Percentiles rank a stretch among this genome's conserved stretches.
phyloP scores from a whole-genome alignment of 169 alveolate species.

The Eimeria nieschulzi region DNA sequence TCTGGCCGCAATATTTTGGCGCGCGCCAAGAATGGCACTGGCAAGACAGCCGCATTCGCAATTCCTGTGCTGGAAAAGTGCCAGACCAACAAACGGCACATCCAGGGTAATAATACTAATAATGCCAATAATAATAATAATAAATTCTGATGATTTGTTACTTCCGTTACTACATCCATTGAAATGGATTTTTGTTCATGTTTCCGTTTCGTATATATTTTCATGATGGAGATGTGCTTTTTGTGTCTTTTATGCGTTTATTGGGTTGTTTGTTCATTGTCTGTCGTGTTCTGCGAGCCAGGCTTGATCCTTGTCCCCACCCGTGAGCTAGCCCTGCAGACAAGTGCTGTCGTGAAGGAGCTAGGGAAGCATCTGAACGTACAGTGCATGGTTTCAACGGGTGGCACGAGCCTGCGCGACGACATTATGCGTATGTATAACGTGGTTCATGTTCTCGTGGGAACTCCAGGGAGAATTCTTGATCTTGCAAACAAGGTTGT shows the following conservation, averaged over 20 bases:
- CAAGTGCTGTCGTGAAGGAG: constrained; percentile 95
- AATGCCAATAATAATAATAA: too few species aligned
- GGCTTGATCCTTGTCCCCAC: constrained; percentile 97
- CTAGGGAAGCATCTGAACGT: constrained; percentile 97
- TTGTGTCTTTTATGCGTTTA: not conserved
- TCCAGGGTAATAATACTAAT: constrained; percentile 61
- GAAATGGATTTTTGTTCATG: too few species aligned
- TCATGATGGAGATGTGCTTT: not conserved
- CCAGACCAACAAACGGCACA: constrained; percentile 80
- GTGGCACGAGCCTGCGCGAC: constrained; percentile 98
- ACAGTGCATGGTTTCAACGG: constrained; percentile 99
- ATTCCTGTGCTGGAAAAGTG: constrained; percentile 96
- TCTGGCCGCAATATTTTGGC: constrained; percentile 97
- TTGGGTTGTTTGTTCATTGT: not conserved
- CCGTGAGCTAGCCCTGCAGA: constrained; percentile 97
- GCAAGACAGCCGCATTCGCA: constrained; percentile 99
- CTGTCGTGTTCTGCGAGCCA: constrained; percentile 37
- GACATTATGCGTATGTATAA: constrained; percentile 96
- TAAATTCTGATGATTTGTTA: too few species aligned
- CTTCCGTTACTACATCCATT: too few species aligned
- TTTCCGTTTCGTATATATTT: too few species aligned
- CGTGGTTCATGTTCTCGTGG: constrained; percentile 97
- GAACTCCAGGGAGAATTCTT: constrained; percentile 99
- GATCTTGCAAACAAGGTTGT: constrained; percentile 96
- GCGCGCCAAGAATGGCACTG: constrained; percentile 99